Evolutionary conservation across 352 stramenopile genomes (phyloP).

Genomic region (Pythium brachiatum): DNA sequence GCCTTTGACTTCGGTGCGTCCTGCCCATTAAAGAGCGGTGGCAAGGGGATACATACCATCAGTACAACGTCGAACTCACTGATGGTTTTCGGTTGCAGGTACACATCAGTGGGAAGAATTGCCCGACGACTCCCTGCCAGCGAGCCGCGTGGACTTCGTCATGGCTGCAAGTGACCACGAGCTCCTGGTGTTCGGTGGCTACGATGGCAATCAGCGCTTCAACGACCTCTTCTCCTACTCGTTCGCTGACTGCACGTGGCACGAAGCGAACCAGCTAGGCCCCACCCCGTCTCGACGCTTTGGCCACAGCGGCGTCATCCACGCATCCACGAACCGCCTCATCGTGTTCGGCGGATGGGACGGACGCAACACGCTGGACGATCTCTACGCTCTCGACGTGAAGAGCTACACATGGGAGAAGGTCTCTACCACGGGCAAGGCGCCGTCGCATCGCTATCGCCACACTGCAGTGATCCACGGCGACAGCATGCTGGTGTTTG

Average conservation of each 20-base stretch:
- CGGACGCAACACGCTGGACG: conserved; percentile 43
- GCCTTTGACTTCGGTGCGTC: conserved; percentile 76
- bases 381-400: conserved; percentile 74
- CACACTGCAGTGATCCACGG: conserved; percentile 79
- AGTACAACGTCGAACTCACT: too few relatives aligned
- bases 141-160: background rate
- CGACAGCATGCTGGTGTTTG: conserved; percentile 86
- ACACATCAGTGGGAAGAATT: conserved; percentile 68
- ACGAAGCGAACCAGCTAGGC: too few relatives aligned
- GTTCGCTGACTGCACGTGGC: conserved; percentile 14
- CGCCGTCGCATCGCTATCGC: conserved; percentile 74
- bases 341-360: background rate
- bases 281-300: too few relatives aligned
- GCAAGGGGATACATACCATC: background rate
- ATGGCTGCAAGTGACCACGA: conserved; percentile 44
- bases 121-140: conserved; percentile 34
- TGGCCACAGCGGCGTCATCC: conserved; percentile 47
- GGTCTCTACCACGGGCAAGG: conserved; percentile 46
- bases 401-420: conserved; percentile 57
- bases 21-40: background rate
- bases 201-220: conserved; percentile 72
- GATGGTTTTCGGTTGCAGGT: too few relatives aligned
- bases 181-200: conserved; percentile 86
- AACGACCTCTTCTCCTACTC: conserved; percentile 79
- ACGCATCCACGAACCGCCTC: conserved; percentile 29